Evolutionary conservation across 2,329 filamentous ascomycete species (phyloP).

Genomic region (Cryphonectria radicalis): DNA sequence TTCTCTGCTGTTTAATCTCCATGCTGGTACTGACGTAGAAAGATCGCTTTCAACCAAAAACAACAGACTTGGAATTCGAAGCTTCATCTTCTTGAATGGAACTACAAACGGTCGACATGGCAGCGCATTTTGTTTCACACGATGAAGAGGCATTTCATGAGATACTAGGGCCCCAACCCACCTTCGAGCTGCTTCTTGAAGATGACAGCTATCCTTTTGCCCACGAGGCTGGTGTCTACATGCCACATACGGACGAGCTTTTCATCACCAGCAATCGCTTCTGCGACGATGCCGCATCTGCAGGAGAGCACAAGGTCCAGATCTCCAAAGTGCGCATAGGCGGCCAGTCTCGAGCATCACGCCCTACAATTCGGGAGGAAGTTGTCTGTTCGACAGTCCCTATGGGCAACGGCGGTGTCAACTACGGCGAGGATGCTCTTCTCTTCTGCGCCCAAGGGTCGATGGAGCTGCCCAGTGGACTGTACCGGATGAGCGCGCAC

Average conservation of each 20-base stretch:
- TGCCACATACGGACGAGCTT: slow-evolving; percentile 13
- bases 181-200: slow-evolving; percentile 44
- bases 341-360: slow-evolving; percentile 15
- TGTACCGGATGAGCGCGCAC: slow-evolving; percentile 39
- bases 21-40: not conserved
- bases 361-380: slow-evolving; percentile 39
- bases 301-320: slow-evolving; percentile 35
- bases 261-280: slow-evolving; percentile 43
- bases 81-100: not conserved
- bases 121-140: not conserved
- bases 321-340: slow-evolving; percentile 37
- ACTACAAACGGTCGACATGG: not conserved
- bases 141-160: slow-evolving; percentile 15
- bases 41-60: not conserved
- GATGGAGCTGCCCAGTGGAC: slow-evolving; percentile 34
- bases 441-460: slow-evolving; percentile 49
- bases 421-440: slow-evolving; percentile 45
- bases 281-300: slow-evolving; percentile 23
- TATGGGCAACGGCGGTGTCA: slow-evolving; percentile 56
- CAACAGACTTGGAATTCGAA: not conserved
- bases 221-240: slow-evolving; percentile 47
- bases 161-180: slow-evolving; percentile 42
- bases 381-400: slow-evolving; percentile 35
- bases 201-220: slow-evolving; percentile 49
- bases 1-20: not conserved